Conservation (phyloP, 73 alveolate genomes). For the Tetrahymena thermophila region DNA sequence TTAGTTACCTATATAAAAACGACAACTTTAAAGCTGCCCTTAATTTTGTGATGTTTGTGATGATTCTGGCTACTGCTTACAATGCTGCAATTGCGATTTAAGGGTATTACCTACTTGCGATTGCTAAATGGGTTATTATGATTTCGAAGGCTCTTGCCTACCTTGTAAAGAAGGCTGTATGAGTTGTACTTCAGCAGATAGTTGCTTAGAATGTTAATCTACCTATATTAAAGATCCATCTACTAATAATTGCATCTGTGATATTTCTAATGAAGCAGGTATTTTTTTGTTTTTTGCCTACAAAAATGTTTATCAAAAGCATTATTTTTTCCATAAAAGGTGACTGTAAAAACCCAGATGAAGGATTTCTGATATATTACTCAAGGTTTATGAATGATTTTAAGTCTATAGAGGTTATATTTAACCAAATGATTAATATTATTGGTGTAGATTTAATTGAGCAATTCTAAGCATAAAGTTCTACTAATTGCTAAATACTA, state of each 20-base stretch:
- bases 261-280: neutral
- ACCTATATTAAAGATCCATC: neutral
- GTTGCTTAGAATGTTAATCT: neutral
- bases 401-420: neutral
- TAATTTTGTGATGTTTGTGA: neutral
- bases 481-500: neutral
- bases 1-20: no score
- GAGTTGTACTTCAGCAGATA: neutral
- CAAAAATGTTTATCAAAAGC: neutral
- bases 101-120: neutral
- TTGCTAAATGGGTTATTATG: neutral
- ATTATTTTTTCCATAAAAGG: no score
- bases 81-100: neutral
- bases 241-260: neutral
- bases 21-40: neutral
- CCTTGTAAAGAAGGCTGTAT: neutral
- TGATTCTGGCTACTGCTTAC: neutral
- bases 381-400: neutral
- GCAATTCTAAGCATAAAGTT: neutral
- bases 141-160: neutral
- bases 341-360: neutral
- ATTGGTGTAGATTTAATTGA: neutral
- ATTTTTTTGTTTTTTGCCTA: no score
- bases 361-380: neutral
- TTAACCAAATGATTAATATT: neutral